Evolutionary conservation across 331 rosid genomes (phyloP).

Genomic region (Stylosanthes scabra): DNA sequence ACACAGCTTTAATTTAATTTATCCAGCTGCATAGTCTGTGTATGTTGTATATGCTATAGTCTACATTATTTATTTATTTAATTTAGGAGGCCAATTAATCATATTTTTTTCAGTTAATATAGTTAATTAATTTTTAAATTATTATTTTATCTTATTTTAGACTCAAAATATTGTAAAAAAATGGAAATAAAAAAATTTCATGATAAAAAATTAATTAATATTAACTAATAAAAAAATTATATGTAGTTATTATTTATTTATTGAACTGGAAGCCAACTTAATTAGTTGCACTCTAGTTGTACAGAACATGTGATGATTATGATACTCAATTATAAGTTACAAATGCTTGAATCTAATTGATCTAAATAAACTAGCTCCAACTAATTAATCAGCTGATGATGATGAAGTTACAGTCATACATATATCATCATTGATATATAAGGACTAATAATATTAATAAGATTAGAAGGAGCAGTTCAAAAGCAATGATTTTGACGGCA

Average conservation of each 20-base stretch:
- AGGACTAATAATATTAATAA: neutral
- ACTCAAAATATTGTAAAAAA: too few species aligned
- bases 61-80: too few species aligned
- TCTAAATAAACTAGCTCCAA: neutral
- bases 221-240: too few species aligned
- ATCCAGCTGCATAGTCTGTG: neutral
- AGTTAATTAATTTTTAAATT: too few species aligned
- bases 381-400: slow-evolving; percentile 3
- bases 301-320: neutral
- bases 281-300: neutral
- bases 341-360: neutral
- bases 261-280: neutral
- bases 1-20: neutral
- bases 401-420: neutral
- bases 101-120: neutral
- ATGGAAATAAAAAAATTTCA: too few species aligned
- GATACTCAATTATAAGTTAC: neutral
- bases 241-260: too few species aligned
- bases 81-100: too few species aligned
- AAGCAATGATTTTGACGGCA: slow-evolving; percentile 47
- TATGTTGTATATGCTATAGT: neutral
- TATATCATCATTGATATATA: neutral
- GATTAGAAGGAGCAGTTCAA: slow-evolving; percentile 53
- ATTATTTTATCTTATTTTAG: neutral
- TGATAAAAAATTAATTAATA: too few species aligned